Conservation (phyloP, 83 land plant genomes). For the Larix sibirica region DNA sequence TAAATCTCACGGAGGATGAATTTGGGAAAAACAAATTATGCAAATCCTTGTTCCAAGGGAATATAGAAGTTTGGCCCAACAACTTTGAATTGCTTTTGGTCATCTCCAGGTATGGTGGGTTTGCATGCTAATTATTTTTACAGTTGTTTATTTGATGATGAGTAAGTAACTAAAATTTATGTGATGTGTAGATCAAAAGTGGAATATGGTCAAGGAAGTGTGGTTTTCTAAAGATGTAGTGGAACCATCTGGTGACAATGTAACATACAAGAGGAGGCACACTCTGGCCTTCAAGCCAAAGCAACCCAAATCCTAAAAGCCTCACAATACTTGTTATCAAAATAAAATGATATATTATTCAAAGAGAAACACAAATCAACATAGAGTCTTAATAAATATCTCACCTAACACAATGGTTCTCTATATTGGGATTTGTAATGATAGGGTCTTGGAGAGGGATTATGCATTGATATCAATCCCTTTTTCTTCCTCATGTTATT, state of each 20-base stretch:
- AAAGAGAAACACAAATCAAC: background rate
- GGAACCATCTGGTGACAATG: background rate
- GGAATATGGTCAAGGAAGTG: background rate
- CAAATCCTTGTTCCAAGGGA: no score
- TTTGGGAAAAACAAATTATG: background rate
- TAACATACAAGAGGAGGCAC: background rate
- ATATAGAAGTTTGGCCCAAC: background rate
- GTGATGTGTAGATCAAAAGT: background rate
- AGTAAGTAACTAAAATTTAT: no score
- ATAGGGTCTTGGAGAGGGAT: background rate
- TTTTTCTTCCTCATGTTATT: no score
- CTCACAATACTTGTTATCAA: background rate
- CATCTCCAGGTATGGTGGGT: background rate
- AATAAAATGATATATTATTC: background rate
- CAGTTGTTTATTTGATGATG: background rate
- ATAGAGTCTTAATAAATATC: background rate
- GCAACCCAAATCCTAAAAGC: background rate
- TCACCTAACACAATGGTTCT: background rate
- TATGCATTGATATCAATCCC: background rate
- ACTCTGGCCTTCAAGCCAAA: background rate
- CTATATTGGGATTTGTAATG: background rate
- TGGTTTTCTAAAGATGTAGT: conserved; percentile 5
- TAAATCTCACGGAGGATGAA: background rate
- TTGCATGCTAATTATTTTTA: background rate
- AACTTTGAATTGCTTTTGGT: background rate